Conservation (phyloP, 2,329 filamentous ascomycete species). For the Xenosphaeropsis pyriputrescens region DNA sequence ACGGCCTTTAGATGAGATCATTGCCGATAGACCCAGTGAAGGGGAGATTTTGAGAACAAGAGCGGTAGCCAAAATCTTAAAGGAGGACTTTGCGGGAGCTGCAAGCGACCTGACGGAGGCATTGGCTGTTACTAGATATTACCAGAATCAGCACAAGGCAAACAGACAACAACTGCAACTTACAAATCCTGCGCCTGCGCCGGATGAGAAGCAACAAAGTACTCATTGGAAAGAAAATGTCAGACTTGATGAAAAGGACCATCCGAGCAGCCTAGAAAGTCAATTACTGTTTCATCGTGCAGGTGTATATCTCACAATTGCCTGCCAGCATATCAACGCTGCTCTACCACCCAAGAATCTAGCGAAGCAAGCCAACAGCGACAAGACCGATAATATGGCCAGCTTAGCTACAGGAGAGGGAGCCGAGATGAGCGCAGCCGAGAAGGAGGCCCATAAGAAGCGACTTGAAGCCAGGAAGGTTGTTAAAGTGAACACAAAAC, state of each 20-base stretch:
- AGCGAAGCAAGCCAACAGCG: conserved; percentile 8
- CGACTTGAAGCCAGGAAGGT: conserved; percentile 48
- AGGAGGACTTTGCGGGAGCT: conserved; percentile 57
- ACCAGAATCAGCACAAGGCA: conserved; percentile 16
- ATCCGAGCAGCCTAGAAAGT: conserved; percentile 59
- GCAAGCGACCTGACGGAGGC: conserved; percentile 56
- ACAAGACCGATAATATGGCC: conserved; percentile 7
- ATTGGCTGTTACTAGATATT: conserved; percentile 29
- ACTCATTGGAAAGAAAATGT: conserved; percentile 28
- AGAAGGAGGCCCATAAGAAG: conserved; percentile 25
- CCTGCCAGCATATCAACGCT: conserved; percentile 46
- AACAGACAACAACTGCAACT: conserved; percentile 31
- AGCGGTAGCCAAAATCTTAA: conserved; percentile 62
- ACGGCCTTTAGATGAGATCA: conserved; percentile 50
- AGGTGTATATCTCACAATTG: conserved; percentile 55
- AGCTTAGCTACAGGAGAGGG: conserved; percentile 8
- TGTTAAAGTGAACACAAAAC: conserved; percentile 61
- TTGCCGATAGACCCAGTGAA: conserved; percentile 46
- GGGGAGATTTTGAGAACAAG: conserved; percentile 56
- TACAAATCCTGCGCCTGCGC: conserved; percentile 19
- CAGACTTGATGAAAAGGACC: conserved; percentile 43
- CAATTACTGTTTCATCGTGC: conserved; percentile 68
- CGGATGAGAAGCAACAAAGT: conserved; percentile 17
- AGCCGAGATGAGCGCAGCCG: conserved; percentile 23
- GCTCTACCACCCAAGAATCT: conserved; percentile 26